A percentile compares a stretch with the other conserved stretches of the same genome.
Evolutionary conservation across 2,329 filamentous ascomycete genomes (phyloP).

Genomic region (Dothiorella sarmentorum): DNA sequence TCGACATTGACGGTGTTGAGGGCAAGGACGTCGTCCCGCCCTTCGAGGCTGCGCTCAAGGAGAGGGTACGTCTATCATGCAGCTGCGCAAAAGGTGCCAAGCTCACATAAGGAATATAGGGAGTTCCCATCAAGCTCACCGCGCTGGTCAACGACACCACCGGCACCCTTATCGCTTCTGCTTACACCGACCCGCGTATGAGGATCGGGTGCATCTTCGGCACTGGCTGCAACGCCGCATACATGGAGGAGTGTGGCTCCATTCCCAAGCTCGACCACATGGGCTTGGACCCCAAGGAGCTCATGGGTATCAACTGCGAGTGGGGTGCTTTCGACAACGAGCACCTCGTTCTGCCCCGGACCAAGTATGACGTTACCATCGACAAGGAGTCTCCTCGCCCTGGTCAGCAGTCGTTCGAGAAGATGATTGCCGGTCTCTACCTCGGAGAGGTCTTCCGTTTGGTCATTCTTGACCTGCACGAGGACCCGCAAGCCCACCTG

Average conservation of each 20-base stretch:
- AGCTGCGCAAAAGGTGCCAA: background rate
- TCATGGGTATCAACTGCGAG: slow-evolving; percentile 97
- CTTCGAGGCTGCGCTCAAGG: slow-evolving; percentile 74
- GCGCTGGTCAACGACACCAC: slow-evolving; percentile 98
- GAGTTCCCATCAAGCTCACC: slow-evolving; percentile 85
- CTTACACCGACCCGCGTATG: slow-evolving; percentile 91
- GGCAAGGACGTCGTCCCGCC: slow-evolving; percentile 86
- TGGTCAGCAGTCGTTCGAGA: slow-evolving; percentile 93
- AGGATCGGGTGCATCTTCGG: slow-evolving; percentile 98
- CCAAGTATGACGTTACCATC: slow-evolving; percentile 80
- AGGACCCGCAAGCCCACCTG: slow-evolving; percentile 59
- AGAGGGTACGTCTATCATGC: slow-evolving; percentile 52
- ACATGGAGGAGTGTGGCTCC: slow-evolving; percentile 89
- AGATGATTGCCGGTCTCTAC: slow-evolving; percentile 95
- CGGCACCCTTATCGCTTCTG: slow-evolving; percentile 91
- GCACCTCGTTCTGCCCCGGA: slow-evolving; percentile 81
- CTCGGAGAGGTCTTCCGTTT: slow-evolving; percentile 93
- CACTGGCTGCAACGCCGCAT: slow-evolving; percentile 96
- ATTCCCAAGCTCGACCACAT: slow-evolving; percentile 92
- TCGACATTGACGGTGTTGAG: slow-evolving; percentile 89
- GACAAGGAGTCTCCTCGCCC: slow-evolving; percentile 90
- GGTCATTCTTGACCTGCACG: slow-evolving; percentile 78
- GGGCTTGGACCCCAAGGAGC: slow-evolving; percentile 77
- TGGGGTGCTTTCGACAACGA: slow-evolving; percentile 98
- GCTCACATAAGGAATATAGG: slow-evolving; percentile 60